Base-by-base conservation (phyloP, 208 protist species). In the Leptomonas seymouri region DNA sequence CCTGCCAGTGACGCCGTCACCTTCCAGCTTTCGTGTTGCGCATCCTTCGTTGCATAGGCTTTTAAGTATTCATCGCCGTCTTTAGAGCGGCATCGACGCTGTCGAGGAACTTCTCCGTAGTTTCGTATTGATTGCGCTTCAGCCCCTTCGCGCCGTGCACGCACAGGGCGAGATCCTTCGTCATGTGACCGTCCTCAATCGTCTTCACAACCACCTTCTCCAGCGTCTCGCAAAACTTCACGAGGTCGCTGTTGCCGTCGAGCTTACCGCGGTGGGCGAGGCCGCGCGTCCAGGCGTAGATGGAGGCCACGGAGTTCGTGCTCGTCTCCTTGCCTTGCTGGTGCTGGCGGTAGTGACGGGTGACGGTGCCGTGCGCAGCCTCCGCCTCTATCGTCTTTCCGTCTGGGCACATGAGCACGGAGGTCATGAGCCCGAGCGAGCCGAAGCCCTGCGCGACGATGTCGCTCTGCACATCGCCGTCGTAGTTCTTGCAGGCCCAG, bases 401-500 rank as follows among this genome's bases (percentile, higher is more conserved):
- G 66, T 99, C 97, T 20, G 98, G 97, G 81, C 87, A 96, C 34
- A 99, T 72, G n/a, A 99, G 85, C 16, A 99, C 98, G 16, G 93
- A 98, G 6, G 98, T 99, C 98, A 99, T 99, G 41, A 99, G 83
- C 51, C 98, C 98, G 9, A 99, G 87, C 11, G 96, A 98, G 65
- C 98, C 98, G 67, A 93, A 99, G 55, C 98, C 98, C 87, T 99
- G 93, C 30, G 97, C 97, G n/a, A 99, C 97, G 30, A 97, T 94
- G 76, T 99, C 98, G 45, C 93, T 98, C 87, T 99, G 98, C 41
- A 99, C 98, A 76, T 99, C 98, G 30, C 98, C 98, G 74, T 99
- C 98, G 84, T 99, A 99, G 88, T 99, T 99, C 87, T 99, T 99
- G 85, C 98, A 99, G 14, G 98, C 98, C 97, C 97, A 99, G 39